Base-by-base conservation (phyloP, 768 basidiomycete genomes). In the Pseudohyphozyma bogoriensis region DNA sequence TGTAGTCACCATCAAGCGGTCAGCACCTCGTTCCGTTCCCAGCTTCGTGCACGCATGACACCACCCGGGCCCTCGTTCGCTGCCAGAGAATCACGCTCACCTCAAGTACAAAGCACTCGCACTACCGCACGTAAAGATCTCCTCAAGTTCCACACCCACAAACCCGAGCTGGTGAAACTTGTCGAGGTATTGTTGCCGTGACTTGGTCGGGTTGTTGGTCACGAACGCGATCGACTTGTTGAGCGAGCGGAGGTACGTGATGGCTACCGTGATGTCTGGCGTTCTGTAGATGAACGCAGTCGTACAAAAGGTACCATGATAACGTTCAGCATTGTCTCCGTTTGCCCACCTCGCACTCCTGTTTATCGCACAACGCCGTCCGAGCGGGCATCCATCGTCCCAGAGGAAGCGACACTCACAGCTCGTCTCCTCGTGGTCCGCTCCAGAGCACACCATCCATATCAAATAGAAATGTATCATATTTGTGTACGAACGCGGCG, bases 121-220 rank as follows among this genome's bases (percentile, higher is more conserved):
- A 62, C 86, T 92, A 3, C 90, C 92, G 16, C 92, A 96, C 59
- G 91, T 90, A 68, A 87, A 93, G 56, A 96, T 87, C 72, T 97
- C 92, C 56, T 92, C 87, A 88, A 95, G 62, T 2, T 16, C 10
- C 50, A 67, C 49, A 9, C 45, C n/a, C 26, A 52, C 59, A 35
- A 57, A 20, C 8, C 60, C 62, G 32, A 64, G 55, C 18, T 42
- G 33, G 87, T 93, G 61, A 18, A 63, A 60, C 45, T 91, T 93
- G 47, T 76, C 76, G 77, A 87, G 89, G 80, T 91, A 92, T 71
- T 76, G 84, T 72, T 76, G 82, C 62, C 93, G 78, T 2, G 89
- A 92, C 75, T 91, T 90, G 56, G 84, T 87, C 42, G 92, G 90
- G 73, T 40, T 44, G 53, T 40, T 44, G 45, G 55, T 56, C 24